Percentiles rank a stretch among this genome's conserved stretches.
phyloP scores from a whole-genome alignment of 495 filamentous ascomycete species.

The Thozetella sp. region DNA sequence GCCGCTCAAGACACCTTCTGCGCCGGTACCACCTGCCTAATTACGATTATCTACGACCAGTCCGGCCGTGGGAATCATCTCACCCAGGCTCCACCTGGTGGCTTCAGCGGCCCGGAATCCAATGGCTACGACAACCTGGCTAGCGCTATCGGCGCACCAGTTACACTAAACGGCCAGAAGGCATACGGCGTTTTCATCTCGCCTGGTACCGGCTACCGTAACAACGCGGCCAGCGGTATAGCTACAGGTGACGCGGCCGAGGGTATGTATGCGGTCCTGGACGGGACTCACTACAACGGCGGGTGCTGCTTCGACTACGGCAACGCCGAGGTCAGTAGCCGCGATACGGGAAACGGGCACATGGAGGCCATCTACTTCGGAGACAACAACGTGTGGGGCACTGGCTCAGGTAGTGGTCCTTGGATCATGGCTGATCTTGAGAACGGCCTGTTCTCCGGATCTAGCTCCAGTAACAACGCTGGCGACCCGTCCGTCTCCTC shows the following conservation, averaged over 20 bases:
- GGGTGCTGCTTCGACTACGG: too few relatives aligned
- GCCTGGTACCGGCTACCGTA: conserved; percentile 58
- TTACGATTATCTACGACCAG: conserved; percentile 63
- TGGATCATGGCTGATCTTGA: conserved; percentile 67
- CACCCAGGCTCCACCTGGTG: conserved; percentile 56
- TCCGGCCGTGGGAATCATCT: conserved; percentile 58
- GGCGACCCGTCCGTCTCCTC: conserved; percentile 45
- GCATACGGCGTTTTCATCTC: conserved; percentile 60
- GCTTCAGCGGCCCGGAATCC: conserved; percentile 51
- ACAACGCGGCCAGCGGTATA: conserved; percentile 47
- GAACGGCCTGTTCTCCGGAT: conserved; percentile 60
- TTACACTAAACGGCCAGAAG: conserved; percentile 59
- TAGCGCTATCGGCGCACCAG: conserved; percentile 56
- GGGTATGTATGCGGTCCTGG: conserved; percentile 62
- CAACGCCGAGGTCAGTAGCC: conserved; percentile 55
- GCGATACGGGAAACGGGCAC: conserved; percentile 57
- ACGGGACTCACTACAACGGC: conserved; percentile 60
- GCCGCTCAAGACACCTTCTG: conserved; percentile 60
- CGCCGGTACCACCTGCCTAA: conserved; percentile 56
- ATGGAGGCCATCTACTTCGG: conserved; percentile 68
- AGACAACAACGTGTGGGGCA: conserved; percentile 47
- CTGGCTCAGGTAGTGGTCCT: conserved; percentile 54
- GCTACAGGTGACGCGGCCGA: conserved; percentile 53
- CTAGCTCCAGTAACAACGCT: conserved; percentile 35
- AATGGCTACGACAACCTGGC: conserved; percentile 58